Evolutionary conservation across 129 eudicot genomes (phyloP).

Genomic region (Pittosporum tobira): DNA sequence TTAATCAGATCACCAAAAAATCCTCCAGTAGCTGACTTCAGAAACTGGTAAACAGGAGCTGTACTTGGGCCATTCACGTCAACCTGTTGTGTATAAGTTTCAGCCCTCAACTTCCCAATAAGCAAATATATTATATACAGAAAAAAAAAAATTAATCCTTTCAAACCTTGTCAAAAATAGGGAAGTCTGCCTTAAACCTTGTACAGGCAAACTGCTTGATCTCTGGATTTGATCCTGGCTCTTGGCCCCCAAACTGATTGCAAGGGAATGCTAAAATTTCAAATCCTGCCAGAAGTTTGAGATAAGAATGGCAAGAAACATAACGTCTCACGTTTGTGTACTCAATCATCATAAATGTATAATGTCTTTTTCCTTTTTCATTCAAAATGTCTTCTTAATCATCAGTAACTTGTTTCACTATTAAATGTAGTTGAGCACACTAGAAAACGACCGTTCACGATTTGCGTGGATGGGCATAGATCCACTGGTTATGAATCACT

Average conservation of each 20-base stretch:
- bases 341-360: no score
- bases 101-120: background rate
- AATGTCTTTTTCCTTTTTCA: no score
- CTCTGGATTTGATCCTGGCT: constrained; percentile 83
- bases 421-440: no score
- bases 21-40: constrained; percentile 76
- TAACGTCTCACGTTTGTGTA: no score
- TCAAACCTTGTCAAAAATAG: constrained; percentile 86
- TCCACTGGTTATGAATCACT: no score
- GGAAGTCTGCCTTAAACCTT: constrained; percentile 84
- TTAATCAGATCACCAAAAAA: constrained; percentile 75
- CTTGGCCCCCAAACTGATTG: constrained; percentile 93
- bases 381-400: no score
- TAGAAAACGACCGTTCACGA: no score
- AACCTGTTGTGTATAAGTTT: constrained; percentile 33
- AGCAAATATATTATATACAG: background rate
- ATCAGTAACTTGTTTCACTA: no score
- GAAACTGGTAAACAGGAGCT: constrained; percentile 73
- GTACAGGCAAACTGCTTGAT: constrained; percentile 82
- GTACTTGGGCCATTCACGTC: constrained; percentile 88
- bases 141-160: background rate
- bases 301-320: background rate
- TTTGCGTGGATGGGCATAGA: no score
- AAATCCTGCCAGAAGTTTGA: constrained; percentile 45
- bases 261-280: constrained; percentile 89